A percentile compares a stretch with the other conserved stretches of the same genome.
Conservation (phyloP, 768 basidiomycete genomes). For the Xerocomellus intermedius region DNA sequence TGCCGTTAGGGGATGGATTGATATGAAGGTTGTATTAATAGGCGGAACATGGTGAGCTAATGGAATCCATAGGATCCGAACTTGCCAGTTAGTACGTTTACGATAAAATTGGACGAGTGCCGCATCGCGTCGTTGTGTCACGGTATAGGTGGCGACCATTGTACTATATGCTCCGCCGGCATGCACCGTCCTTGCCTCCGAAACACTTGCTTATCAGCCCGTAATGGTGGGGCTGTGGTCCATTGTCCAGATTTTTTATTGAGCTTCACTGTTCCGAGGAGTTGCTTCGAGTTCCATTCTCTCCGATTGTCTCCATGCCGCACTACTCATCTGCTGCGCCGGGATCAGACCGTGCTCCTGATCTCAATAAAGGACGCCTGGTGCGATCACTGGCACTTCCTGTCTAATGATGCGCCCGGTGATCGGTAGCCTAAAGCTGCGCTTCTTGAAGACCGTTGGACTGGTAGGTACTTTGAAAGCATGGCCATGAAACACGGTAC, state of each 20-base stretch:
- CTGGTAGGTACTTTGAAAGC: background rate
- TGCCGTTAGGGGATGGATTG: background rate
- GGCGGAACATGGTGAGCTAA: background rate
- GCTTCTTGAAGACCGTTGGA: background rate
- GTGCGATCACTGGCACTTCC: background rate
- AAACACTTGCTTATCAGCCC: too few species aligned
- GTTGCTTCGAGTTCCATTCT: constrained; percentile 2
- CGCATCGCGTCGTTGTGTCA: background rate
- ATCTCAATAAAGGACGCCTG: background rate
- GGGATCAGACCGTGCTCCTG: background rate
- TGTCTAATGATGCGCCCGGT: background rate
- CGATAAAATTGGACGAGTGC: background rate
- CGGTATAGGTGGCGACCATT: background rate
- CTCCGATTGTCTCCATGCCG: background rate
- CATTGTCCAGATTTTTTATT: too few species aligned
- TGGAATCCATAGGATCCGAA: background rate
- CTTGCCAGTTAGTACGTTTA: background rate
- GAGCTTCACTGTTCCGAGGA: too few species aligned
- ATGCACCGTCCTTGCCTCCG: too few species aligned
- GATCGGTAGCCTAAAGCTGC: background rate
- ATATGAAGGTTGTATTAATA: background rate
- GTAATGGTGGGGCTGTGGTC: too few species aligned
- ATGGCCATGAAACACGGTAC: background rate
- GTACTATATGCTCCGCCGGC: background rate
- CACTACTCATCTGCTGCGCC: background rate